phyloP scores from a whole-genome alignment of 2,329 filamentous ascomycete genomes.

The Stachybotrys chartarum region DNA sequence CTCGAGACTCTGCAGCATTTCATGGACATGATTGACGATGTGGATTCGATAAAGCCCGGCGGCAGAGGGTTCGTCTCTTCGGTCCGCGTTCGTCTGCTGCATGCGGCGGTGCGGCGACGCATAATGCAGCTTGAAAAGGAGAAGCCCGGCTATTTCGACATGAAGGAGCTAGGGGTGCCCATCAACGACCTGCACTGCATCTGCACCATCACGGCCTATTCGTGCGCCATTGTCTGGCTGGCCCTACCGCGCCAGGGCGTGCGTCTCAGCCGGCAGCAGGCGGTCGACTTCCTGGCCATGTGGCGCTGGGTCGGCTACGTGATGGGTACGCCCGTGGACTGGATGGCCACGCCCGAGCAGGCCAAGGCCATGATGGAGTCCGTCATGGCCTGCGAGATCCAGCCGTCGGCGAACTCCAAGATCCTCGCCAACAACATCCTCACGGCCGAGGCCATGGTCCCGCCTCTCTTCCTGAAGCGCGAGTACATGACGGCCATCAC shows the following conservation, averaged over 20 bases:
- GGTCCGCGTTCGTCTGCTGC: conserved; percentile 57
- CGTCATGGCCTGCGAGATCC: conserved; percentile 57
- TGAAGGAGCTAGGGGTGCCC: conserved; percentile 51
- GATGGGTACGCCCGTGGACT: conserved; percentile 59
- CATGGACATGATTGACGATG: conserved; percentile 59
- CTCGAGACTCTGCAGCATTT: conserved; percentile 70
- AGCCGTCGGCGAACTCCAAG: conserved; percentile 54
- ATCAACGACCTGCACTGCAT: conserved; percentile 73
- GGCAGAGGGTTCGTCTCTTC: conserved; percentile 54
- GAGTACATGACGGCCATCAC: conserved; percentile 62
- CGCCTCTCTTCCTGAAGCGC: conserved; percentile 57
- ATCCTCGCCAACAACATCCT: conserved; percentile 72
- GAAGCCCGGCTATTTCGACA: conserved; percentile 52
- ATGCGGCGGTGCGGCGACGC: conserved; percentile 55
- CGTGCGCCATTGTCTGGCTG: conserved; percentile 58
- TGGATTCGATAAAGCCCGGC: conserved; percentile 60
- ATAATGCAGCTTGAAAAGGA: conserved; percentile 50
- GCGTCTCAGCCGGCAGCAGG: conserved; percentile 53
- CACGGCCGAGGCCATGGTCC: conserved; percentile 54
- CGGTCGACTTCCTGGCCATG: conserved; percentile 62
- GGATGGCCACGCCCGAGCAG: conserved; percentile 46
- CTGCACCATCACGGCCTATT: conserved; percentile 66
- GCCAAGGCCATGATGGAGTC: conserved; percentile 62
- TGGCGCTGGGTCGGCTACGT: conserved; percentile 71
- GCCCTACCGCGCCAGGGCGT: conserved; percentile 68